phyloP scores from a whole-genome alignment of 2,329 filamentous ascomycete genomes.

The Penicillium concentricum region DNA sequence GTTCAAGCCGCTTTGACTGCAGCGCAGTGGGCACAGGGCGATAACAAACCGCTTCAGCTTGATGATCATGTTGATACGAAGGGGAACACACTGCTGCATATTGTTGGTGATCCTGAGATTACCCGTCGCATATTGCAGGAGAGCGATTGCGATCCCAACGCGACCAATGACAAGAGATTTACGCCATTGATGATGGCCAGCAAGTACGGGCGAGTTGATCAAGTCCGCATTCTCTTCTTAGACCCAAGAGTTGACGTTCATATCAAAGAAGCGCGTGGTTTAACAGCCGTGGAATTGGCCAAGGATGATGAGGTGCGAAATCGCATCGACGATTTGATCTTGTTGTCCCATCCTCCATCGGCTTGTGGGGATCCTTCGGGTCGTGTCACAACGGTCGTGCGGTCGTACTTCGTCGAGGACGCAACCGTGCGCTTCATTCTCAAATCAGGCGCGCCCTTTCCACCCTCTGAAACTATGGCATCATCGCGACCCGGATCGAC shows the following conservation, averaged over 20 bases:
- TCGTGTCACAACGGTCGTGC: slow-evolving; percentile 86
- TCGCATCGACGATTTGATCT: slow-evolving; percentile 86
- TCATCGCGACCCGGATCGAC: slow-evolving; percentile 53
- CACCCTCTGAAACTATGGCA: slow-evolving; percentile 37
- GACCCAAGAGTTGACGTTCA: slow-evolving; percentile 84
- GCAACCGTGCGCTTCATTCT: slow-evolving; percentile 88
- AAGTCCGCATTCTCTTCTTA: slow-evolving; percentile 82
- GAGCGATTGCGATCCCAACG: slow-evolving; percentile 95
- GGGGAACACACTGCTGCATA: slow-evolving; percentile 93
- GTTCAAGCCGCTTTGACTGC: slow-evolving; percentile 75
- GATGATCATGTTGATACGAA: slow-evolving; percentile 92
- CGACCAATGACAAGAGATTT: slow-evolving; percentile 90
- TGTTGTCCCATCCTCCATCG: slow-evolving; percentile 66
- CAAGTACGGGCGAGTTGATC: slow-evolving; percentile 94
- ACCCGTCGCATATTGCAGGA: slow-evolving; percentile 72
- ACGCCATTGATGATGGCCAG: slow-evolving; percentile 97
- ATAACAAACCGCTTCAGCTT: slow-evolving; percentile 77
- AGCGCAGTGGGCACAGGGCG: slow-evolving; percentile 71
- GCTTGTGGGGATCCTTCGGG: slow-evolving; percentile 64
- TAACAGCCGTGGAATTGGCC: slow-evolving; percentile 92
- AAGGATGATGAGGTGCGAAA: slow-evolving; percentile 98
- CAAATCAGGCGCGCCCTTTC: slow-evolving; percentile 81
- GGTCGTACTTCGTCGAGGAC: slow-evolving; percentile 96
- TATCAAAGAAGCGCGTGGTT: slow-evolving; percentile 77
- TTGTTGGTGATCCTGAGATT: slow-evolving; percentile 81